Base-by-base conservation (phyloP, 345 rosid genomes). In the Diplotaxis tenuifolia region DNA sequence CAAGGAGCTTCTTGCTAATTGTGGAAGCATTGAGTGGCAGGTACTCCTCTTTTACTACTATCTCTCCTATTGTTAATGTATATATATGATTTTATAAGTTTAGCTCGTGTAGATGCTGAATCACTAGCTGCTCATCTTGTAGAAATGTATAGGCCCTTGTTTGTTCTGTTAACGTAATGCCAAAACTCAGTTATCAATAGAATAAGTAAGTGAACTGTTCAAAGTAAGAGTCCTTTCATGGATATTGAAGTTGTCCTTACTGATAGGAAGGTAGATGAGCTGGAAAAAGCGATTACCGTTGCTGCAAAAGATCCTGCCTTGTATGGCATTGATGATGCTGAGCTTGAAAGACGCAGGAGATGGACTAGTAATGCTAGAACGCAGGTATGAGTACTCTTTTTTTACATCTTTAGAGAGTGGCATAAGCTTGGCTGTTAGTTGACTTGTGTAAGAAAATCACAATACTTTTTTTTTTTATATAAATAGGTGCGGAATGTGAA, bases 11-110 rank as follows among this genome's bases (percentile, higher is more conserved):
- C 72, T 92, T 72, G 83, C 87, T 80, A 80, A 75, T 67, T 88
- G 95, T 67, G 91, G 85, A 84, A 96, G 99, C 91, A 83, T 92
- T 32, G 88, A 87, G 79, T 96, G 99, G 99, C 99, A 90, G 98
- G 98, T 95, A 83, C 58, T 18, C 16, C 75, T 61, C 31, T n/a
- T 70, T 27, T 56, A 45, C 31, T 70, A 47, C 31, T 70, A 49
- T 28, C 27, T 0, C 3, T 54, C 5, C 5, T 59, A 6, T 29
- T 29, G 0, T 27, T 32, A 12, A 9, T 45, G 40, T 25, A 38
- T 4, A 9, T 16, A 2, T 18, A 5, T 31, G 27, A 18, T 27
- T 3, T 28, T 3, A 22, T 21, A 22, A 5, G 2, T 25, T 14
- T 60, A 32, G 45, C 42, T 31, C 12, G n/a, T 31, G 23, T 4